Base-by-base conservation (phyloP, 768 basidiomycete species). In the Termitomyces heimii region DNA sequence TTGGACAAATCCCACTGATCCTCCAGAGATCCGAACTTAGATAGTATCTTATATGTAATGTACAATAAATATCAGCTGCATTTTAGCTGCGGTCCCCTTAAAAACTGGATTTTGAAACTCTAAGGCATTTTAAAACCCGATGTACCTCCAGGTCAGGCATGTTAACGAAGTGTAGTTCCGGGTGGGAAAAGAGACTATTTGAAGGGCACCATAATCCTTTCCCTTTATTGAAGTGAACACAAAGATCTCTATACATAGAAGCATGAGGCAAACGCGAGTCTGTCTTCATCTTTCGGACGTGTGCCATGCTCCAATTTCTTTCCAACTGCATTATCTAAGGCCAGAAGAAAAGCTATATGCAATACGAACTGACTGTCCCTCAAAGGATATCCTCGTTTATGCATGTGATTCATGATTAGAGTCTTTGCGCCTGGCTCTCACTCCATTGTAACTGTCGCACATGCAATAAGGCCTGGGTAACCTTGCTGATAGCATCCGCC, bases 401-500 rank as follows among this genome's bases (percentile, higher is more conserved):
- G 40, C 28, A 31, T 16, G 24, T 18, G 1, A n/a, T n/a, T 29
- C 37, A n/a, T 29, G 42, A 32, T 62, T 35, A 63, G 18, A 58
- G 42, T 54, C 56, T 49, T 42, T 63, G 61, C 42, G 58, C 62
- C 49, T 75, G 73, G 55, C 52, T 68, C 70, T 80, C 76, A 62
- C 71, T 77, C 73, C 74, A 72, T 58, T 82, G 81, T 53, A 89
- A 70, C 54, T 82, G 76, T 57, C 78, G 81, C 53, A 89, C 78
- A 56, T 86, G 78, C 9, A 72, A 70, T 59, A 90, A 71, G 6
- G 88, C 87, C 57, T 80, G 77, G 1, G 81, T 75, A 8, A 87
- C 82, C 66, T 88, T 88, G 43, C 72, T 68, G 31, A 92, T 85
- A 1, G 86, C 80, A 60, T 89, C 87, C n/a, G 88, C 86, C 16